These are phyloP conservation scores for Reutealis trisperma DNA, from an alignment of 345 rosid species.

Conservation along the genomic window DNA sequence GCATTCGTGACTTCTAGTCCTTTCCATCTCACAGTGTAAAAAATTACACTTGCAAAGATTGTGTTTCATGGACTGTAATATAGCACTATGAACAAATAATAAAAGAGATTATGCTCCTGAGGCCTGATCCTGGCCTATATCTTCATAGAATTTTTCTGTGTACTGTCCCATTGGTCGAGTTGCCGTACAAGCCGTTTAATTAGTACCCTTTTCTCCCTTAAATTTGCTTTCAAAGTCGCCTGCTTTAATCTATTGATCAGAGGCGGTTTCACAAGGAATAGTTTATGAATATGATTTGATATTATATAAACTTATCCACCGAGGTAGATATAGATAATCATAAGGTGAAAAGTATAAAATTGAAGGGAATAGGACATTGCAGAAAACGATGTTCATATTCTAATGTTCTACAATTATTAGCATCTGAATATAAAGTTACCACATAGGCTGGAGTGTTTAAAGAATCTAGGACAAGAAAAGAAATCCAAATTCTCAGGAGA, in stretches of 20 bases:
- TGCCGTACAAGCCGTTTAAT: neutral
- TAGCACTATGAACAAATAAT: too few species aligned
- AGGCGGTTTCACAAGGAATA: neutral
- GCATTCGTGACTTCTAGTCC: too few species aligned
- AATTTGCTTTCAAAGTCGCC: neutral
- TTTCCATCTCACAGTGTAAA: too few species aligned
- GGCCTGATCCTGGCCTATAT: too few species aligned
- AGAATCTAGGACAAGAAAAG: neutral
- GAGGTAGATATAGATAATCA: neutral
- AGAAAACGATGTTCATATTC: conserved; percentile 15
- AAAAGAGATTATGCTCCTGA: too few species aligned
- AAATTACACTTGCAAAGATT: too few species aligned
- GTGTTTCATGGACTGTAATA: too few species aligned
- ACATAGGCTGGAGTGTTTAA: conserved; percentile 17
- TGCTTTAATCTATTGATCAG: neutral
- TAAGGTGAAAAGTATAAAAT: neutral
- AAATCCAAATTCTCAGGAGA: conserved; percentile 7
- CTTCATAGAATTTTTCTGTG: too few species aligned
- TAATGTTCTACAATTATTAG: neutral
- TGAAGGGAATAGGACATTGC: neutral
- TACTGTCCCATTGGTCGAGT: neutral
- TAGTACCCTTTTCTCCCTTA: neutral
- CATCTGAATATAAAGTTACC: neutral
- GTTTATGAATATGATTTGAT: neutral
- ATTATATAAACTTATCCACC: conserved; percentile 3